phyloP scores from a whole-genome alignment of 768 basidiomycete species.

The Exidia glandulosa region DNA sequence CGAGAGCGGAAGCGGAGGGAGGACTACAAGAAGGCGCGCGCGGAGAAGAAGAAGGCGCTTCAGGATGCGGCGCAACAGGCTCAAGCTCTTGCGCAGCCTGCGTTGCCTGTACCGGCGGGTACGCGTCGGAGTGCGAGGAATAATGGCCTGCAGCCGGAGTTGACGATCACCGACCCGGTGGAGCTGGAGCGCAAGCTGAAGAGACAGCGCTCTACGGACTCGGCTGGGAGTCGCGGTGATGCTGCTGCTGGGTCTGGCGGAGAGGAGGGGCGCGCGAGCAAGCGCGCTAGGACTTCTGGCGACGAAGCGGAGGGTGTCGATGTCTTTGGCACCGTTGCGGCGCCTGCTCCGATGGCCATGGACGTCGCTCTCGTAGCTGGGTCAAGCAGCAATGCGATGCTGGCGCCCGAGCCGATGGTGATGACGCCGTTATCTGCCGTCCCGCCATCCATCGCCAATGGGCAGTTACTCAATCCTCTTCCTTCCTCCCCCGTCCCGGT shows the following conservation, averaged over 20 bases:
- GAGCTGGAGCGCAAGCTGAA: conserved; percentile 67
- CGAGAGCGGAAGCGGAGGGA: conserved; percentile 59
- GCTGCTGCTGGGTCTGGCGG: conserved; percentile 33
- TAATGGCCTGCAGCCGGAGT: conserved; percentile 61
- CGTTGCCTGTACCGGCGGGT: no score
- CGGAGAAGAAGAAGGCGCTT: conserved; percentile 20
- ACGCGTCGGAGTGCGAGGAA: conserved; percentile 60
- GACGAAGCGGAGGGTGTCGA: conserved; percentile 3
- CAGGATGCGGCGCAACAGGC: conserved; percentile 22
- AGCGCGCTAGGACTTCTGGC: conserved; percentile 39
- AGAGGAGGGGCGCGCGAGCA: conserved; percentile 36
- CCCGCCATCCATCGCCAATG: background rate
- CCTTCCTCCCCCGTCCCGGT: background rate
- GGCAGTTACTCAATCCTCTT: background rate
- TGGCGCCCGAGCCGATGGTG: conserved; percentile 1
- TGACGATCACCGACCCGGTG: conserved; percentile 62
- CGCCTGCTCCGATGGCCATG: conserved; percentile 14
- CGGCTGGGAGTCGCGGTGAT: conserved; percentile 19
- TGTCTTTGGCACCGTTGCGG: background rate
- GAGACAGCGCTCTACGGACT: conserved; percentile 49
- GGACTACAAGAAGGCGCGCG: conserved; percentile 21
- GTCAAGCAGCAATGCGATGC: conserved; percentile 9
- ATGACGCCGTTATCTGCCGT: background rate
- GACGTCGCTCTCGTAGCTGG: conserved; percentile 3
- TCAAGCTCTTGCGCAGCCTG: conserved; percentile 30